Evolutionary conservation across 1,284 basidiomycete genomes (phyloP).

Genomic region (Tilletia horrida): DNA sequence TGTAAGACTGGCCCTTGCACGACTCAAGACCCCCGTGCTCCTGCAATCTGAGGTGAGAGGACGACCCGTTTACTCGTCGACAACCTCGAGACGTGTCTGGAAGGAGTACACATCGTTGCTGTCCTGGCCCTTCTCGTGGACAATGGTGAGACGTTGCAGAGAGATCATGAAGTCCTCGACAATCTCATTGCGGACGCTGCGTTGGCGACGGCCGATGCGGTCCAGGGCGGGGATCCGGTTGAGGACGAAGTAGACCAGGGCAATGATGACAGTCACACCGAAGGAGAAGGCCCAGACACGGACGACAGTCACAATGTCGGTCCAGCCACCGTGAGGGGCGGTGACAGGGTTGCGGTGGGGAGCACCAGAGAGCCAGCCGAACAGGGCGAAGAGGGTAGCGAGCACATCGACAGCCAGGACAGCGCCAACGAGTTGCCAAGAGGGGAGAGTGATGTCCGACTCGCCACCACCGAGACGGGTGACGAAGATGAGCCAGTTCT

Average conservation of each 20-base stretch:
- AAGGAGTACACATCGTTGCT: slow-evolving; percentile 50
- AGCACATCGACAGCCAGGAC: slow-evolving; percentile 61
- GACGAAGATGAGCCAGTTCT: slow-evolving; percentile 63
- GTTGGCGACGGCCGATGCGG: slow-evolving; percentile 58
- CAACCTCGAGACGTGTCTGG: slow-evolving; percentile 52
- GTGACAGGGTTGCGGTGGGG: slow-evolving; percentile 55
- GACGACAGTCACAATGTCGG: slow-evolving; percentile 61
- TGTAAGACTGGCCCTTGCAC: background rate
- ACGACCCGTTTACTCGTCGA: slow-evolving; percentile 44
- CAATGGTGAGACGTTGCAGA: slow-evolving; percentile 60
- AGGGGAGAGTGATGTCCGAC: slow-evolving; percentile 57
- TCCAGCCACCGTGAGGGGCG: slow-evolving; percentile 56
- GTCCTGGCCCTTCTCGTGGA: slow-evolving; percentile 57
- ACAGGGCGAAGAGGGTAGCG: slow-evolving; percentile 60
- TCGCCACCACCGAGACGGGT: slow-evolving; percentile 56
- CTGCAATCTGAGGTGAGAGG: background rate
- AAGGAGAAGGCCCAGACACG: slow-evolving; percentile 61
- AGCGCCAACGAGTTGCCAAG: slow-evolving; percentile 60
- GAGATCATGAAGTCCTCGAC: slow-evolving; percentile 61
- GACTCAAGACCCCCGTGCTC: background rate
- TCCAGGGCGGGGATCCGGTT: slow-evolving; percentile 59
- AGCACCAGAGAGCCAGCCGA: slow-evolving; percentile 62
- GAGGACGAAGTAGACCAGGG: slow-evolving; percentile 58
- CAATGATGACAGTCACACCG: slow-evolving; percentile 59
- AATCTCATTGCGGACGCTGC: slow-evolving; percentile 59